Evolutionary conservation across 805 yeast genomes (phyloP).

Genomic region (Myxozyma lipomycoides): DNA sequence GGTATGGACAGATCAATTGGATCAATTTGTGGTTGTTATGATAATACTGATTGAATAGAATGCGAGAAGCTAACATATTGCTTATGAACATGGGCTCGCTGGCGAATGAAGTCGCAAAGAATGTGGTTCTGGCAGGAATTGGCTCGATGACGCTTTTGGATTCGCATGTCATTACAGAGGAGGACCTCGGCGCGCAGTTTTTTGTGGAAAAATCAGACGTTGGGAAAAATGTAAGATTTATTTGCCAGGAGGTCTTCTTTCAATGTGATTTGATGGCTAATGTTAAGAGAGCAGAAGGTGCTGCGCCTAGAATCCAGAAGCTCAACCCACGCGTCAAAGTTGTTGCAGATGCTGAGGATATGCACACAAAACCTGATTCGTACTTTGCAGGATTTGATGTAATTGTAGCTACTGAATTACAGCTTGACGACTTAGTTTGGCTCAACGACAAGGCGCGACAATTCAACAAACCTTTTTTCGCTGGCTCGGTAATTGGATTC

Average conservation of each 20-base stretch:
- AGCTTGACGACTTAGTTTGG: conserved; percentile 39
- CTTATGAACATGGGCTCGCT: conserved; percentile 70
- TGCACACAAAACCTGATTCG: conserved; percentile 31
- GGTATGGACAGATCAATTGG: conserved; percentile 30
- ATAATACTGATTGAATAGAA: conserved; percentile 34
- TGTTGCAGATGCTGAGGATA: conserved; percentile 37
- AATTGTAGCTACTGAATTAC: conserved; percentile 69
- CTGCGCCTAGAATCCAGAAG: conserved; percentile 56
- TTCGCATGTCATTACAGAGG: conserved; percentile 48
- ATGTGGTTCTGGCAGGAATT: conserved; percentile 81
- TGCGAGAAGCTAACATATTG: conserved; percentile 68
- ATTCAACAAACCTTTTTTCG: conserved; percentile 60
- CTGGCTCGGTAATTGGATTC: conserved; percentile 68
- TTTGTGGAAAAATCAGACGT: conserved; percentile 55
- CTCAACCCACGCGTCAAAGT: conserved; percentile 77
- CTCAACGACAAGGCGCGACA: conserved; percentile 58
- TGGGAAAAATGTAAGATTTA: conserved; percentile 42
- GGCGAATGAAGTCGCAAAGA: conserved; percentile 79
- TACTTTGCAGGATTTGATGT: conserved; percentile 60
- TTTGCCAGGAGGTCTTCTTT: neutral
- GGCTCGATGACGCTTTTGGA: conserved; percentile 75
- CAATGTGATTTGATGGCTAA: neutral
- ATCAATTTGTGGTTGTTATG: neutral
- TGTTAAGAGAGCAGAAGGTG: conserved; percentile 48
- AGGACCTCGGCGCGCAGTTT: conserved; percentile 71